Percentiles rank a stretch among this genome's conserved stretches.
These are phyloP conservation scores for Eucalyptus marginata DNA, from an alignment of 345 rosid genomes.

Conservation along the genomic window DNA sequence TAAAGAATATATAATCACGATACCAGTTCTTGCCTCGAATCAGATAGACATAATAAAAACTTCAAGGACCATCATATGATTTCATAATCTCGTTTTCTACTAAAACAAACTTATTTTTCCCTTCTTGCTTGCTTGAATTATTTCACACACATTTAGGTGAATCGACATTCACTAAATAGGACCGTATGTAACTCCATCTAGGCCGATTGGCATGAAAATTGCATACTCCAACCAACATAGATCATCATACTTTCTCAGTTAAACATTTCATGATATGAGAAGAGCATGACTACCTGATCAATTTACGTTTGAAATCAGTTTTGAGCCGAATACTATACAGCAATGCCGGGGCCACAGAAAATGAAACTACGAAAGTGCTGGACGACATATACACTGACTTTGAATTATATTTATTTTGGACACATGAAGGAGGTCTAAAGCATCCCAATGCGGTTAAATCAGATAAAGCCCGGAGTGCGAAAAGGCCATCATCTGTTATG, in stretches of 20 bases:
- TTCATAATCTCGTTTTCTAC: background rate
- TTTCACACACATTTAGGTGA: background rate
- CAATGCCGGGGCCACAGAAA: background rate
- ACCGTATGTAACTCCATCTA: background rate
- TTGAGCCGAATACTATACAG: background rate
- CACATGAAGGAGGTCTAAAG: background rate
- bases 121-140: background rate
- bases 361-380: background rate
- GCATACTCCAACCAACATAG: background rate
- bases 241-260: background rate
- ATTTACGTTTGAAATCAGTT: background rate
- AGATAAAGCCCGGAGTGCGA: background rate
- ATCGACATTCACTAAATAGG: background rate
- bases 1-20: background rate
- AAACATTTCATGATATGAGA: background rate
- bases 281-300: background rate
- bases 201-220: background rate
- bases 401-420: background rate
- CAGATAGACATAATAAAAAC: background rate
- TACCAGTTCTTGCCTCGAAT: background rate
- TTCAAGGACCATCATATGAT: background rate
- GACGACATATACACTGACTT: background rate
- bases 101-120: background rate
- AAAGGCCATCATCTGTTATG: background rate
- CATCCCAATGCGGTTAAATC: background rate